Base-by-base conservation (phyloP, 2,329 filamentous ascomycete genomes). In the Fusarium transvaalense region DNA sequence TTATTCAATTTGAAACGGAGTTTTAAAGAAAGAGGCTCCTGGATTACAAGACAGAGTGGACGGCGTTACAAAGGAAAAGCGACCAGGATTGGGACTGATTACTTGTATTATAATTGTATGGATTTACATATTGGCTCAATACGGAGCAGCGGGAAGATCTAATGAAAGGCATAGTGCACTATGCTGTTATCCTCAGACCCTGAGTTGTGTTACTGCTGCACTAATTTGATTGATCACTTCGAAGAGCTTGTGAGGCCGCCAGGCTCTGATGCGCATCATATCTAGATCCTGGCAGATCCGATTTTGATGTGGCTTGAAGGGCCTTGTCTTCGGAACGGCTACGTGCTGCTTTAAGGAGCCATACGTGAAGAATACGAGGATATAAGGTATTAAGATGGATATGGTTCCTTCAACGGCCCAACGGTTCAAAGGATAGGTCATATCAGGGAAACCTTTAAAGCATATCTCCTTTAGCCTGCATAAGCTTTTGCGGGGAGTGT, bases 251-350 rank as follows among this genome's bases (percentile, higher is more conserved):
- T 55, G 27, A 19, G 29, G 34, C 21, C 38, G 29, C 29, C 51
- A 25, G 35, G 25, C 51, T 32, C 31, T 31, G 52, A 56, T 17
- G 23, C 48, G 43, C 35, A 57, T 54, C 38, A 41, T 35, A n/a
- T 35, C 39, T n/a, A 52, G 32, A 35, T 35, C 59, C 25, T 45
- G 37, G 43, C 19, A 42, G 48, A 56, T 55, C 27, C 45, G 50
- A 57, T 52, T 55, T 15, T 59, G 31, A 39, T 52, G 64, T 71
- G 67, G 67, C 52, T 70, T 68, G 43, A 42, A 41, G 41, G 46
- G 29, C 67, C 64, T 62, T 65, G 64, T 66, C 50, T 35, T 51
- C 45, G 56, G 60, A 32, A 71, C 67, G 68, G 67, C 60, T 68
- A 29, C 52, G 43, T 70, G 56, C 67, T 53, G 60, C 63, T 56